A percentile compares a stretch with the other conserved stretches of the same genome.
Evolutionary conservation across 768 basidiomycete species (phyloP).

Genomic region (Hygrocybe coccinea): DNA sequence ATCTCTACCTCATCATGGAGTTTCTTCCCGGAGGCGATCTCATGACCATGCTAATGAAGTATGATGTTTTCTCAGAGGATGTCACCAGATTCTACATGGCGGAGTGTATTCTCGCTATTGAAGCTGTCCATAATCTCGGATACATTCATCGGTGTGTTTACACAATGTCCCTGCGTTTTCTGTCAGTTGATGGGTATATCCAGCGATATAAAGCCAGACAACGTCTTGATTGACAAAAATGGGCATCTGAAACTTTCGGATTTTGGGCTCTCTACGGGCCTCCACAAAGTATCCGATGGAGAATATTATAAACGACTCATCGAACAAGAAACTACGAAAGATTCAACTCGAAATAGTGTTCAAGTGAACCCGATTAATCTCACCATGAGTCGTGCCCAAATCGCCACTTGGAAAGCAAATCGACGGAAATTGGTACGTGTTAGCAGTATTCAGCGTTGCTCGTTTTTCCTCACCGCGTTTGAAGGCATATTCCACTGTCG

Average conservation of each 20-base stretch:
- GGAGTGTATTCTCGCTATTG: slow-evolving; percentile 96
- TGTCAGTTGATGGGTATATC: slow-evolving; percentile 2
- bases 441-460: not conserved
- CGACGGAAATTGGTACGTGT: slow-evolving; percentile 78
- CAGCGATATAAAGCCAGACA: slow-evolving; percentile 99
- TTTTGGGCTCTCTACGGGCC: slow-evolving; percentile 96
- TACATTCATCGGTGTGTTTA: slow-evolving; percentile 86
- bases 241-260: slow-evolving; percentile 98
- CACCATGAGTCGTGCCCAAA: slow-evolving; percentile 91
- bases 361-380: slow-evolving; percentile 97
- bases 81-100: slow-evolving; percentile 51
- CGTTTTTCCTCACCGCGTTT: not conserved
- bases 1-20: slow-evolving; percentile 98
- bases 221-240: slow-evolving; percentile 83
- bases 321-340: slow-evolving; percentile 35
- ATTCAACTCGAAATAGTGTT: slow-evolving; percentile 79
- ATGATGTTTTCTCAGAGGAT: slow-evolving; percentile 9
- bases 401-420: slow-evolving; percentile 99
- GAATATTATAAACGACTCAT: slow-evolving; percentile 88
- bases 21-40: slow-evolving; percentile 97
- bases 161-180: slow-evolving; percentile 2
- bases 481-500: slow-evolving; percentile 96
- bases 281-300: slow-evolving; percentile 98
- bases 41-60: slow-evolving; percentile 98
- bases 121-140: slow-evolving; percentile 93